Conservation (phyloP, 2,329 filamentous ascomycete species). For the Ceratocystis albifundus region DNA sequence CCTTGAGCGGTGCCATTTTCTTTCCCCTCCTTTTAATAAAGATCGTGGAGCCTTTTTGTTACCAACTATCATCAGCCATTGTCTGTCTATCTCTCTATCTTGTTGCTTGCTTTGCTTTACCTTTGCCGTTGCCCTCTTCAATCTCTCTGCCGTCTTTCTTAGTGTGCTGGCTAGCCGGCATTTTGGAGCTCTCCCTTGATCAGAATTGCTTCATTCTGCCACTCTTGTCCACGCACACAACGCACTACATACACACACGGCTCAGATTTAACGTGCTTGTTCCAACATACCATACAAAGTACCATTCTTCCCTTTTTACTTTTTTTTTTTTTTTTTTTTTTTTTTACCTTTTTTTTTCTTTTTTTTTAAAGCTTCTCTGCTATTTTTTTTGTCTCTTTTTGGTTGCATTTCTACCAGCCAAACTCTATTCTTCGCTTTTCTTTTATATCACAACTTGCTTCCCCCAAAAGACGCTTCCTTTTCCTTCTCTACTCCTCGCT, state of each 20-base stretch:
- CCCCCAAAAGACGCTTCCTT: neutral
- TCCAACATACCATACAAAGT: slow-evolving; percentile 23
- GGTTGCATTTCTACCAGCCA: slow-evolving; percentile 16
- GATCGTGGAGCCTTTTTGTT: neutral
- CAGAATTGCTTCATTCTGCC: neutral
- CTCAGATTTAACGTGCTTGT: slow-evolving; percentile 14
- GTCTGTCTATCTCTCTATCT: slow-evolving; percentile 1
- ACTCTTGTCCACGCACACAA: neutral
- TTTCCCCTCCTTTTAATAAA: too few relatives aligned
- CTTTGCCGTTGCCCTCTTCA: neutral
- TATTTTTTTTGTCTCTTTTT: slow-evolving; percentile 4
- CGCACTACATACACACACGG: neutral
- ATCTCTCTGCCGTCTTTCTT: neutral
- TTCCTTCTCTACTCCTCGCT: neutral
- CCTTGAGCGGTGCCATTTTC: too few relatives aligned
- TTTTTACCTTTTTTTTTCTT: slow-evolving; percentile 15
- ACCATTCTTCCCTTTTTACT: slow-evolving; percentile 18
- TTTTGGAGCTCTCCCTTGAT: neutral
- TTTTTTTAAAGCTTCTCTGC: neutral
- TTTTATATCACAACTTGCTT: neutral
- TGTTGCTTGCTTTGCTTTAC: neutral
- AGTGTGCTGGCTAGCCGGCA: neutral
- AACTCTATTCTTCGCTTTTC: neutral
- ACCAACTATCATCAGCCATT: neutral
- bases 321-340: neutral